These are phyloP conservation scores for Penicillium crystallinum DNA, from an alignment of 495 filamentous ascomycete genomes.

Conservation along the genomic window DNA sequence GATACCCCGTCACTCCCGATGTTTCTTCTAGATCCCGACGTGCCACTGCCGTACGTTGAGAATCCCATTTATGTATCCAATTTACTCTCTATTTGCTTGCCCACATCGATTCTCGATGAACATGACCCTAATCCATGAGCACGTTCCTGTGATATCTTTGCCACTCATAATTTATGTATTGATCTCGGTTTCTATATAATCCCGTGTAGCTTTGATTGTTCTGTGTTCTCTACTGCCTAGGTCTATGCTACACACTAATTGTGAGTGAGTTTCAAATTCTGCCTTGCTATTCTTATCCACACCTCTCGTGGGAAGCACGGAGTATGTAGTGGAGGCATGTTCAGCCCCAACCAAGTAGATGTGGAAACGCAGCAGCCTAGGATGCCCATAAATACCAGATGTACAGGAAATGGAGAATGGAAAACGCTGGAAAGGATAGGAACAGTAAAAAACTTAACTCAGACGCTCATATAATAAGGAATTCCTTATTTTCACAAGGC, in stretches of 20 bases:
- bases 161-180: background rate
- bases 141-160: constrained; percentile 4
- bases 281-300: background rate
- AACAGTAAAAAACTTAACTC: no score
- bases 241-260: background rate
- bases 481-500: no score
- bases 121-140: constrained; percentile 16
- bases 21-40: constrained; percentile 32
- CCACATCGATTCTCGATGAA: constrained; percentile 22
- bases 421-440: background rate
- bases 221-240: background rate
- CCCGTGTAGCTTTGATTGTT: constrained; percentile 1
- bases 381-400: background rate
- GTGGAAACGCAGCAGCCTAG: constrained; percentile 1
- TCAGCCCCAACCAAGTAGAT: background rate
- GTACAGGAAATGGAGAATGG: background rate
- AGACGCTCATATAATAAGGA: no score
- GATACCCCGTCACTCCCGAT: constrained; percentile 40
- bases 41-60: constrained; percentile 16
- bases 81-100: constrained; percentile 9
- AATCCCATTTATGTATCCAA: constrained; percentile 17
- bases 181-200: constrained; percentile 6
- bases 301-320: background rate
- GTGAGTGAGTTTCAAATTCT: background rate
- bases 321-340: background rate